Evolutionary conservation across 345 rosid genomes (phyloP).

Genomic region (Geranium rotundifolium): DNA sequence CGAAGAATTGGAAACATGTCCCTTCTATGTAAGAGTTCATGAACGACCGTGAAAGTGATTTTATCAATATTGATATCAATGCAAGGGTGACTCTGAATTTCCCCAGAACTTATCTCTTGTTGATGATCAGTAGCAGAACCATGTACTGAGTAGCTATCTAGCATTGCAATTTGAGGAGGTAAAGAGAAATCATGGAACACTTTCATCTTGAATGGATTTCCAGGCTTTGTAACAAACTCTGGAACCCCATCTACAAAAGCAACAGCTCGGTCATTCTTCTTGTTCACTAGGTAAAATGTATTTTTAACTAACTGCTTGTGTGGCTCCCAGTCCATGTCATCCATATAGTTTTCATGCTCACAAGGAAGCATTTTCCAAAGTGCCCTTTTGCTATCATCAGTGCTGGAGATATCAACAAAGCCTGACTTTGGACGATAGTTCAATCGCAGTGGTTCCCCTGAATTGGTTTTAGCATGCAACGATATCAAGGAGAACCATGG

Average conservation of each 20-base stretch:
- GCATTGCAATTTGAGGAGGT: conserved; percentile 18
- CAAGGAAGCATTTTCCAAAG: conserved; percentile 52
- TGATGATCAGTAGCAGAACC: conserved; percentile 15
- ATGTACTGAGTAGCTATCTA: conserved; percentile 17
- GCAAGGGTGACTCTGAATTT: conserved; percentile 36
- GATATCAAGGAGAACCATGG: conserved; percentile 83
- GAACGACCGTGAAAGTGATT: conserved; percentile 54
- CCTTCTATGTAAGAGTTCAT: conserved; percentile 59
- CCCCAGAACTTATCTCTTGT: conserved; percentile 24
- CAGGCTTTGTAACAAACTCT: conserved; percentile 80
- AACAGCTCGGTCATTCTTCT: conserved; percentile 70
- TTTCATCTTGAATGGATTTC: conserved; percentile 87
- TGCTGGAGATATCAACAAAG: conserved; percentile 59
- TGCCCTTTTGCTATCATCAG: conserved; percentile 38
- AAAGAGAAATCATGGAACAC: conserved; percentile 33
- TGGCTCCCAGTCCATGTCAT: conserved; percentile 56
- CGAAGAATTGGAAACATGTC: conserved; percentile 64
- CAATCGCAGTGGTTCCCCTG: conserved; percentile 62
- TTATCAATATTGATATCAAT: conserved; percentile 40
- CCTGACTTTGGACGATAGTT: conserved; percentile 51
- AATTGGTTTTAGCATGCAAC: conserved; percentile 52
- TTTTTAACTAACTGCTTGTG: conserved; percentile 42
- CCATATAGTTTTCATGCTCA: conserved; percentile 41
- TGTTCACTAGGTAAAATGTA: conserved; percentile 66
- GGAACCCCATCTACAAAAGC: conserved; percentile 70